phyloP scores from a whole-genome alignment of 208 protist species.

The Polymyxa betae region DNA sequence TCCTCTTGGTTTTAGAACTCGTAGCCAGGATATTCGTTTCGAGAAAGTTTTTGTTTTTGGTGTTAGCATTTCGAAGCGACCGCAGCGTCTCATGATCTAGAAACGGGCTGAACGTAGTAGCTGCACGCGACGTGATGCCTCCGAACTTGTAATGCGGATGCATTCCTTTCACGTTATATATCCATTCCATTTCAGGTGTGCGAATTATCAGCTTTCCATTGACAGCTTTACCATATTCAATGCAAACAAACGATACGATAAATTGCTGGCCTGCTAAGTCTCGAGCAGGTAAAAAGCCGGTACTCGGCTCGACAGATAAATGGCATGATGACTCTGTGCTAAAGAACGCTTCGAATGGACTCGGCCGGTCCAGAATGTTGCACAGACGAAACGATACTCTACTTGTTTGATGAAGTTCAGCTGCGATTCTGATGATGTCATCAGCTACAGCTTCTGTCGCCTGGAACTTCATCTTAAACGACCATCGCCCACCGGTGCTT shows the following conservation, averaged over 20 bases:
- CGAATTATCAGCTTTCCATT: neutral
- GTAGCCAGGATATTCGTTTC: neutral
- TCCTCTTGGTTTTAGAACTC: too few species aligned
- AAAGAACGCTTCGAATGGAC: neutral
- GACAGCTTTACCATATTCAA: neutral
- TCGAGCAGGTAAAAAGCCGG: neutral
- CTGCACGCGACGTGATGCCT: neutral
- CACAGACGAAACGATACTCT: slow-evolving; percentile 30
- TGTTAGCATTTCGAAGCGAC: neutral
- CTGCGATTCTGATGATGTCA: neutral
- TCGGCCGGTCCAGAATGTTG: neutral
- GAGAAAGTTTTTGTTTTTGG: neutral
- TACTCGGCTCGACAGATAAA: neutral
- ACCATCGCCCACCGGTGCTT: neutral
- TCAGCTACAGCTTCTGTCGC: neutral
- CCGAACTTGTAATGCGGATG: slow-evolving; percentile 34
- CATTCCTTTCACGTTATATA: neutral
- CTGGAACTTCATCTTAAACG: neutral
- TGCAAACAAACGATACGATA: neutral
- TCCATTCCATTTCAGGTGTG: slow-evolving; percentile 24
- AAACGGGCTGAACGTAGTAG: slow-evolving; percentile 26
- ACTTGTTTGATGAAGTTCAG: neutral
- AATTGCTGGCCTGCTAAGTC: neutral
- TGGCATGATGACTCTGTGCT: neutral
- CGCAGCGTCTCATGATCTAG: neutral